These are phyloP conservation scores for Colletotrichum lentis DNA, from an alignment of 2,329 filamentous ascomycete species.

Conservation along the genomic window DNA sequence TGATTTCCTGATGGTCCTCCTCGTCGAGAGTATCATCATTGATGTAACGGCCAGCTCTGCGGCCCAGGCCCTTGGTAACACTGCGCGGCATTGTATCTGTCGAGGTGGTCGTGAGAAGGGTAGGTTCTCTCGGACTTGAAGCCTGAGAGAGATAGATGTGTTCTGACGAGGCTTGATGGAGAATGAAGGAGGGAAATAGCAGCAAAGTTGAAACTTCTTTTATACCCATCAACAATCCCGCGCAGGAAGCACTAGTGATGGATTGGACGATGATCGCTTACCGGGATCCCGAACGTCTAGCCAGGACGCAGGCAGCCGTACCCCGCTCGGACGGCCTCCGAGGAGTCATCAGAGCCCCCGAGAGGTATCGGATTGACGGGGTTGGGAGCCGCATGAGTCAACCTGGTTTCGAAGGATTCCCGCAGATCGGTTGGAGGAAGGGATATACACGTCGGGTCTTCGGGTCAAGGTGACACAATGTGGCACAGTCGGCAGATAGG, in stretches of 20 bases:
- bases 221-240: not conserved
- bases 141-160: too few relatives aligned
- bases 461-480: not conserved
- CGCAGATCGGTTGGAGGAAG: not conserved
- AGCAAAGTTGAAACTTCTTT: not conserved
- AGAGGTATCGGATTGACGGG: constrained; percentile 7
- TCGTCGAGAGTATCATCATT: constrained; percentile 32
- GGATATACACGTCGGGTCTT: too few relatives aligned
- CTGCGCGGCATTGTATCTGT: constrained; percentile 21
- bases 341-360: constrained; percentile 24
- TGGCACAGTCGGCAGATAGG: not conserved
- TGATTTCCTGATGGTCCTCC: constrained; percentile 38
- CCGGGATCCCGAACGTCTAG: not conserved
- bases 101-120: not conserved
- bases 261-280: not conserved
- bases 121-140: not conserved
- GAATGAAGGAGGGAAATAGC: not conserved
- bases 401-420: not conserved
- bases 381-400: constrained; percentile 1
- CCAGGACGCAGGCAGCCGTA: constrained; percentile 24
- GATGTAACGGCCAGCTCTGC: not conserved
- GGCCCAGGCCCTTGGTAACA: constrained; percentile 18
- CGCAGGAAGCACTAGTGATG: not conserved
- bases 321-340: constrained; percentile 23
- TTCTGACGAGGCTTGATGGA: not conserved